These are phyloP conservation scores for Pyrus bretschneideri DNA, from an alignment of 306 rosid genomes.

Conservation along the genomic window DNA sequence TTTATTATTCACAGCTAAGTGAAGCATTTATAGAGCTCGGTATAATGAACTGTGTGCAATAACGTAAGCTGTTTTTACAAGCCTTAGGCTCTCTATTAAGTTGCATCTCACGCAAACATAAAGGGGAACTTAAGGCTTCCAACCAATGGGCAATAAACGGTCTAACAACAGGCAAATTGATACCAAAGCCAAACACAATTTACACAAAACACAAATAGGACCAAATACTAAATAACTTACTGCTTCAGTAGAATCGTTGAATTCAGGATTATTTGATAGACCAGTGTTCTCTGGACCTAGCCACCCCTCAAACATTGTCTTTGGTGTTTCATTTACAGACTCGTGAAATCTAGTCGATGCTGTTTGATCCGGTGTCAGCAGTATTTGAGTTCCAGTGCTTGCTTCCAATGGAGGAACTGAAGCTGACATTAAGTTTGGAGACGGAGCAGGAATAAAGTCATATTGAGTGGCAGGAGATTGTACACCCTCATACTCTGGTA, in stretches of 20 bases:
- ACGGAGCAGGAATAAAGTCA: constrained; percentile 23
- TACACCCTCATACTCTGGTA: background rate
- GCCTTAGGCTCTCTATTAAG: background rate
- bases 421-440: constrained; percentile 20
- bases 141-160: background rate
- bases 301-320: constrained; percentile 9
- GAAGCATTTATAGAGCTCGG: background rate
- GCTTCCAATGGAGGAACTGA: constrained; percentile 30
- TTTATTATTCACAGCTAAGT: background rate
- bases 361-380: constrained; percentile 24
- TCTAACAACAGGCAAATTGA: background rate
- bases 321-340: constrained; percentile 37
- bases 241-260: constrained; percentile 29
- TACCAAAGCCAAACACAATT: background rate
- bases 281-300: constrained; percentile 18
- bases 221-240: constrained; percentile 36
- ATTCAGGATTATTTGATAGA: constrained; percentile 34
- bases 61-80: background rate
- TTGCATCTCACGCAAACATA: background rate
- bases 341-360: constrained; percentile 18
- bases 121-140: background rate
- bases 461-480: constrained; percentile 15
- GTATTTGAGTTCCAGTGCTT: constrained; percentile 23
- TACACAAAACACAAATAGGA: background rate
- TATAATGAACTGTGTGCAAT: too few species aligned